Evolutionary conservation across 2,329 filamentous ascomycete genomes (phyloP).

Genomic region (Aspergillus texensis): DNA sequence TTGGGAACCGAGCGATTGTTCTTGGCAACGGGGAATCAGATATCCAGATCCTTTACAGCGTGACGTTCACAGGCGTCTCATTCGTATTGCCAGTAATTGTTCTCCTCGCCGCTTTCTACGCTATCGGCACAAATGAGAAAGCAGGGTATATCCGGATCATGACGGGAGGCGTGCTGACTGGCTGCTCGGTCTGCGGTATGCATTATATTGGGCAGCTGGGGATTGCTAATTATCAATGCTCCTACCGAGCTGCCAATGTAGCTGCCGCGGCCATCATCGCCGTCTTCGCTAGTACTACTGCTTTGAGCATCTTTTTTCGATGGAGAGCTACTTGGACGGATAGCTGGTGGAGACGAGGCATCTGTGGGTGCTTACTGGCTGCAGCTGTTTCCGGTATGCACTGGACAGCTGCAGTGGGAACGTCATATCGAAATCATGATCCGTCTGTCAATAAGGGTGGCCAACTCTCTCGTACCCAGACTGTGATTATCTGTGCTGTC

Average conservation of each 20-base stretch:
- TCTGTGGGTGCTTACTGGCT: slow-evolving; percentile 70
- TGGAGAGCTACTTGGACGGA: slow-evolving; percentile 76
- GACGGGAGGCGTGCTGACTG: slow-evolving; percentile 69
- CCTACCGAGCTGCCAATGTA: slow-evolving; percentile 63
- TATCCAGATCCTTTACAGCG: slow-evolving; percentile 74
- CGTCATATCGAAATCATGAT: slow-evolving; percentile 63
- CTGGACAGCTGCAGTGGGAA: slow-evolving; percentile 76
- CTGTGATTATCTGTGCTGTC: slow-evolving; percentile 72
- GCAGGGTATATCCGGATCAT: slow-evolving; percentile 62
- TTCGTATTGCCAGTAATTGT: slow-evolving; percentile 80
- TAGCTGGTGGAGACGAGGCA: slow-evolving; percentile 72
- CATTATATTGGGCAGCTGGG: slow-evolving; percentile 86
- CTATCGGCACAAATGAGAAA: slow-evolving; percentile 63
- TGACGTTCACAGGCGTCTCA: slow-evolving; percentile 72
- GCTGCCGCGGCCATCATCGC: slow-evolving; percentile 73
- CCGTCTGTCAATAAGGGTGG: slow-evolving; percentile 43
- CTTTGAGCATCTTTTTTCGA: slow-evolving; percentile 76
- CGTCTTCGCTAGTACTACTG: slow-evolving; percentile 68
- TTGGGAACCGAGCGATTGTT: slow-evolving; percentile 78
- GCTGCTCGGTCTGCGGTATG: slow-evolving; percentile 79
- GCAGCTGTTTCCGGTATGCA: slow-evolving; percentile 83
- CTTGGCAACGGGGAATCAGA: slow-evolving; percentile 64
- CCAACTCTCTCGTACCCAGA: slow-evolving; percentile 62
- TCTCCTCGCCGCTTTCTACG: slow-evolving; percentile 70
- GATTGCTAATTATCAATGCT: slow-evolving; percentile 73